Conservation (phyloP, 1,284 basidiomycete species). For the Fistulinella staudtii region DNA sequence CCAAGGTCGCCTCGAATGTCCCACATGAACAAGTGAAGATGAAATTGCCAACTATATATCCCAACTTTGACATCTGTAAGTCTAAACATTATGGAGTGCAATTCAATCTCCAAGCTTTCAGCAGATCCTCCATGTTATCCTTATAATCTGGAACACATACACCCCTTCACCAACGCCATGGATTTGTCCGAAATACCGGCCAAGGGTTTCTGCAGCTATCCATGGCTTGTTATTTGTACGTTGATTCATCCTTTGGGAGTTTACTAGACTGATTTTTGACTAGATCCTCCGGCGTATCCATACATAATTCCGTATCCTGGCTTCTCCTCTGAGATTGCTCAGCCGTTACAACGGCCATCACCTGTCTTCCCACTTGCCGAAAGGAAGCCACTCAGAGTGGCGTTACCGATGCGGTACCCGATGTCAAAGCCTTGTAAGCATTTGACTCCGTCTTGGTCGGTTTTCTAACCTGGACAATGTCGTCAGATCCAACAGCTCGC, state of each 20-base stretch:
- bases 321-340: conserved; percentile 4
- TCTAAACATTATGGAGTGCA: not conserved
- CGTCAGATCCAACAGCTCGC: conserved; percentile 24
- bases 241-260: not conserved
- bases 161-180: conserved; percentile 7
- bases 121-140: conserved; percentile 24
- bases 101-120: not conserved
- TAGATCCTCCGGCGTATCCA: conserved; percentile 26
- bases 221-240: conserved; percentile 27
- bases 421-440: conserved; percentile 23
- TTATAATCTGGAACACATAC: conserved; percentile 20
- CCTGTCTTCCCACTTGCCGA: not conserved
- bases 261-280: not conserved
- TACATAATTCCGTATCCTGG: conserved; percentile 20
- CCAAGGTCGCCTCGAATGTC: not conserved
- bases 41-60: conserved; percentile 11
- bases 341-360: conserved; percentile 2
- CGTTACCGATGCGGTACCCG: conserved; percentile 18
- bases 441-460: not conserved
- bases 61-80: conserved; percentile 25
- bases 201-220: conserved; percentile 13
- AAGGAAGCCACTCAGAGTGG: conserved; percentile 9
- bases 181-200: not conserved
- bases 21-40: conserved; percentile 5
- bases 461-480: not conserved